phyloP scores from a whole-genome alignment of 176 grass and related monocot species.

The Eleusine indica region DNA sequence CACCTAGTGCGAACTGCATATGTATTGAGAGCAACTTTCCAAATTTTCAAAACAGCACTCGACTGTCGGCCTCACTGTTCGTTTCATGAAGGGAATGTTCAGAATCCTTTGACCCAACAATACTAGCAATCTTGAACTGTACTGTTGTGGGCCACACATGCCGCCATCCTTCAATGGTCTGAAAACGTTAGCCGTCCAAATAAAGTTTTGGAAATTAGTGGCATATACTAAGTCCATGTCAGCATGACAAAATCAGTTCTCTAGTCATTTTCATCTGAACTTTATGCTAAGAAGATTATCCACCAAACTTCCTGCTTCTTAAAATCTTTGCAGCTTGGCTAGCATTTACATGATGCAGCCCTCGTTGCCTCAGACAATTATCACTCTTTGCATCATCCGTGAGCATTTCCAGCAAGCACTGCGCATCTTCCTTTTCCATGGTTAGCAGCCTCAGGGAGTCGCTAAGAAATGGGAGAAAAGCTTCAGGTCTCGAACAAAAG shows the following conservation, averaged over 20 bases:
- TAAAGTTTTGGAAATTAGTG: neutral
- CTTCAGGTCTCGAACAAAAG: slow-evolving; percentile 72
- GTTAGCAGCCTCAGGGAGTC: slow-evolving; percentile 72
- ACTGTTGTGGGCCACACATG: neutral
- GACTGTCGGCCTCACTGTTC: too few species aligned
- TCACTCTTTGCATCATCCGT: slow-evolving; percentile 33
- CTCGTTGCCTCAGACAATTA: slow-evolving; percentile 44
- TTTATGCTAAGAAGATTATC: slow-evolving; percentile 5
- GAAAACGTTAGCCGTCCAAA: neutral
- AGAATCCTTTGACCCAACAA: neutral
- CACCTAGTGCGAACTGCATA: too few species aligned
- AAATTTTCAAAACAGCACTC: too few species aligned
- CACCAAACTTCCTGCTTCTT: slow-evolving; percentile 49
- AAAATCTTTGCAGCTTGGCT: slow-evolving; percentile 67
- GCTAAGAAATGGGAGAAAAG: slow-evolving; percentile 70
- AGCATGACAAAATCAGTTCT: neutral
- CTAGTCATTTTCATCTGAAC: neutral
- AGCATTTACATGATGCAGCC: slow-evolving; percentile 66
- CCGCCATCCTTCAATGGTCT: neutral
- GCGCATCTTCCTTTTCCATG: slow-evolving; percentile 50
- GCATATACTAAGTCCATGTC: neutral
- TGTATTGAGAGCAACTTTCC: too few species aligned
- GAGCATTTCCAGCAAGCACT: slow-evolving; percentile 59
- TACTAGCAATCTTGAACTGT: neutral
- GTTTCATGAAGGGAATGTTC: too few species aligned